Conservation (phyloP, 75 land plant genomes). For the Isoetes taiwanensis region DNA sequence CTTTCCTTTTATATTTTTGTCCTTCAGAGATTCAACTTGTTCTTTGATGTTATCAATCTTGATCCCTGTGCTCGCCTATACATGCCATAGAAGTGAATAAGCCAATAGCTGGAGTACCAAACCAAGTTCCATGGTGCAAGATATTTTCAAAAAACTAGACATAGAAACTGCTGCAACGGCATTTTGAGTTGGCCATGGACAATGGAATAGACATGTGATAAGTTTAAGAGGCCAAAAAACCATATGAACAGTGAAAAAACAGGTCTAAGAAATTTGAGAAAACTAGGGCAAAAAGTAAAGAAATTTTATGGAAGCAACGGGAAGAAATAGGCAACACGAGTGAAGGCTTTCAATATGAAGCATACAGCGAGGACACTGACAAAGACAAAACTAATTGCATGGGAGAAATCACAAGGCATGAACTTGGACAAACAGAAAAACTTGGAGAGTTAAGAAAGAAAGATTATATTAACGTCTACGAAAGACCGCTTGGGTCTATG, state of each 20-base stretch:
- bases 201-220: neutral
- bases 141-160: neutral
- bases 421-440: too few species aligned
- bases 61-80: constrained; percentile 12
- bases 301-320: too few species aligned
- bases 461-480: too few species aligned
- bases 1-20: neutral
- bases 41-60: constrained; percentile 3
- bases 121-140: neutral
- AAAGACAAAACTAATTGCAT: too few species aligned
- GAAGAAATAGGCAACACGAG: too few species aligned
- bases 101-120: neutral
- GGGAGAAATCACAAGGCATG: too few species aligned
- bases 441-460: too few species aligned
- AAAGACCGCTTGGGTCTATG: too few species aligned
- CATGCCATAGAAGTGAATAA: neutral
- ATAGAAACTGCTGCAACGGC: neutral
- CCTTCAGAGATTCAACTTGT: neutral
- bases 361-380: too few species aligned
- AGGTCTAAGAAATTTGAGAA: too few species aligned
- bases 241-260: neutral
- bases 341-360: too few species aligned
- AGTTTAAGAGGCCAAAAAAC: neutral
- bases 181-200: neutral
- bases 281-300: too few species aligned